Conservation (phyloP, 805 yeast species). For the Yamadazyma ubonensis region DNA sequence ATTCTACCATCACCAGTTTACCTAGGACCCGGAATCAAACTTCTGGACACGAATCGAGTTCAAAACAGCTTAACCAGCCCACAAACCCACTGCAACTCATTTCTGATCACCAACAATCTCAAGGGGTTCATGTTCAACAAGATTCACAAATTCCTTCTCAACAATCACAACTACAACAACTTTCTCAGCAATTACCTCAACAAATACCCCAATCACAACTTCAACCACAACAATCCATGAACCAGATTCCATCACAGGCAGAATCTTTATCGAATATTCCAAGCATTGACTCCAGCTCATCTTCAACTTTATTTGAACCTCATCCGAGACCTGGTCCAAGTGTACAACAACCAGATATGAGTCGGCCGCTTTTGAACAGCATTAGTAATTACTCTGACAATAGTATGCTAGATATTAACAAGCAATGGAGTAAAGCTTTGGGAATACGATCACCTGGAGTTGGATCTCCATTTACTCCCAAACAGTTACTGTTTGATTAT, state of each 20-base stretch:
- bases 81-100: background rate
- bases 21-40: background rate
- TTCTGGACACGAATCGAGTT: background rate
- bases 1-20: background rate
- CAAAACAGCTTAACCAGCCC: too few relatives aligned
- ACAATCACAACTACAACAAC: constrained; percentile 6
- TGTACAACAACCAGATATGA: constrained; percentile 1
- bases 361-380: constrained; percentile 4
- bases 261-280: constrained; percentile 6
- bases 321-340: constrained; percentile 6
- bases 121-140: too few relatives aligned
- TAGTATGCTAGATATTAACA: constrained; percentile 11
- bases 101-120: background rate
- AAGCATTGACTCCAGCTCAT: constrained; percentile 12
- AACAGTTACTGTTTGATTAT: constrained; percentile 12
- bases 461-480: constrained; percentile 15
- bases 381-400: constrained; percentile 6
- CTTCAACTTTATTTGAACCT: constrained; percentile 13
- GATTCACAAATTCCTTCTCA: too few relatives aligned
- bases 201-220: background rate
- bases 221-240: constrained; percentile 2
- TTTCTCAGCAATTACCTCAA: constrained; percentile 10
- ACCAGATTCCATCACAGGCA: background rate
- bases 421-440: constrained; percentile 17
- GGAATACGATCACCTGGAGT: constrained; percentile 17